These are phyloP conservation scores for Sphagnum fallax DNA, from an alignment of 228 moss, liverwort and hornwort species.

Conservation along the genomic window DNA sequence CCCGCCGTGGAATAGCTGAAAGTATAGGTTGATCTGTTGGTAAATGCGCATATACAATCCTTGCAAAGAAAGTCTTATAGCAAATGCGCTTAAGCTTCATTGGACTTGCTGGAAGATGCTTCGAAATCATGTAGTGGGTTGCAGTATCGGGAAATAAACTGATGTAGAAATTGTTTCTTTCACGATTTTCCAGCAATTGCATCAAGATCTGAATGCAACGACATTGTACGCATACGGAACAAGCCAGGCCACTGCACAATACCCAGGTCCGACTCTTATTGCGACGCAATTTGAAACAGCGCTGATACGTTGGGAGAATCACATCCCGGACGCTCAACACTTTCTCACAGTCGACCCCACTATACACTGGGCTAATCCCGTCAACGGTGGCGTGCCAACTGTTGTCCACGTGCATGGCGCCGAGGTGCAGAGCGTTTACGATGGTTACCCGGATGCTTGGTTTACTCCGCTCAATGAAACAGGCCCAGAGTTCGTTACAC, in stretches of 20 bases:
- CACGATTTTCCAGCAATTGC: conserved; percentile 39
- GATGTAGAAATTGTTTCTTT: too few species aligned
- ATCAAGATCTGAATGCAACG: conserved; percentile 49
- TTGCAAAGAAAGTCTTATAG: conserved; percentile 12
- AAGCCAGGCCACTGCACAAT: conserved; percentile 18
- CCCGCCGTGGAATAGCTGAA: conserved; percentile 4
- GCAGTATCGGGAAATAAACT: conserved; percentile 22
- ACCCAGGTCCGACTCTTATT: conserved; percentile 48
- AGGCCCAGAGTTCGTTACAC: conserved; percentile 21
- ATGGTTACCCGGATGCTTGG: conserved; percentile 69
- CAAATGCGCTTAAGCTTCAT: conserved; percentile 8
- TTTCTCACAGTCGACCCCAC: conserved; percentile 32
- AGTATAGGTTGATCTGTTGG: conserved; percentile 8
- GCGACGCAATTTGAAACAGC: conserved; percentile 13
- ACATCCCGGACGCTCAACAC: conserved; percentile 32
- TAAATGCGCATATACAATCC: conserved; percentile 23
- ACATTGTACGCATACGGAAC: conserved; percentile 52
- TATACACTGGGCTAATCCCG: conserved; percentile 52
- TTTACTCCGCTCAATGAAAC: conserved; percentile 24
- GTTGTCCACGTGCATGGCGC: conserved; percentile 53
- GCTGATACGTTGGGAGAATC: conserved; percentile 41
- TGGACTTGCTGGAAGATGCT: conserved; percentile 12
- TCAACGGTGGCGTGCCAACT: conserved; percentile 34
- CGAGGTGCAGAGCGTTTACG: conserved; percentile 27
- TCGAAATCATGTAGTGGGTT: conserved; percentile 18